A percentile compares a stretch with the other conserved stretches of the same genome.
Conservation (phyloP, 2,329 filamentous ascomycete genomes). For the Claviceps digitariae region DNA sequence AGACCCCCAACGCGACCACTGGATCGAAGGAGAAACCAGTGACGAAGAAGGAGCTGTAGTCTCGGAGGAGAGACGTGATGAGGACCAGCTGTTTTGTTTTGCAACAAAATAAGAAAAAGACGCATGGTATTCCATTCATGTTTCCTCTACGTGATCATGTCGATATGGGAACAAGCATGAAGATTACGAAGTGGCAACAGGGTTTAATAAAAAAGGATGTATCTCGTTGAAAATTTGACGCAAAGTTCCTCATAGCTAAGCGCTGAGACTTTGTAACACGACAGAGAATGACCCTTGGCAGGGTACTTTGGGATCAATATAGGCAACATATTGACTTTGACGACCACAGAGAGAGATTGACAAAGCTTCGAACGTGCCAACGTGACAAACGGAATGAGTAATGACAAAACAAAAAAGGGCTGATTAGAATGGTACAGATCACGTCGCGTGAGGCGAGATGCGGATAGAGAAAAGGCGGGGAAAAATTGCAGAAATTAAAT, state of each 20-base stretch:
- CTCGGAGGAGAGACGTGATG: background rate
- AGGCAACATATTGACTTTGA: slow-evolving; percentile 80
- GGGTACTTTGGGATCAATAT: slow-evolving; percentile 63
- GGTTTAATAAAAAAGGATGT: slow-evolving; percentile 35
- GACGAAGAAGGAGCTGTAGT: slow-evolving; percentile 9
- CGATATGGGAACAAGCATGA: background rate
- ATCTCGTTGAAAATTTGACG: slow-evolving; percentile 73
- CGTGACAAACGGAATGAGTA: too few relatives aligned
- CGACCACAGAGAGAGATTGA: slow-evolving; percentile 54
- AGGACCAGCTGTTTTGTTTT: background rate
- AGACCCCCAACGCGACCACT: slow-evolving; percentile 8
- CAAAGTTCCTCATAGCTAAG: slow-evolving; percentile 64
- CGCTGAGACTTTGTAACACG: slow-evolving; percentile 81
- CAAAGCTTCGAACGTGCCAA: slow-evolving; percentile 91
- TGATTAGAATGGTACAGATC: too few relatives aligned
- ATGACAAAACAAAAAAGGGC: too few relatives aligned
- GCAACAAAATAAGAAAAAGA: background rate
- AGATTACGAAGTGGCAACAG: background rate
- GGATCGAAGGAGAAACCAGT: slow-evolving; percentile 6
- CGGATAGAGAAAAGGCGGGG: background rate
- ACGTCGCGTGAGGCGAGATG: background rate
- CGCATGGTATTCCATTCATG: background rate
- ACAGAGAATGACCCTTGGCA: slow-evolving; percentile 84
- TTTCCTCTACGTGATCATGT: background rate
- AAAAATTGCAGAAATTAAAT: background rate